Evolutionary conservation across 2,329 filamentous ascomycete genomes (phyloP).

Genomic region (Paracorniculantispora psalliotae): DNA sequence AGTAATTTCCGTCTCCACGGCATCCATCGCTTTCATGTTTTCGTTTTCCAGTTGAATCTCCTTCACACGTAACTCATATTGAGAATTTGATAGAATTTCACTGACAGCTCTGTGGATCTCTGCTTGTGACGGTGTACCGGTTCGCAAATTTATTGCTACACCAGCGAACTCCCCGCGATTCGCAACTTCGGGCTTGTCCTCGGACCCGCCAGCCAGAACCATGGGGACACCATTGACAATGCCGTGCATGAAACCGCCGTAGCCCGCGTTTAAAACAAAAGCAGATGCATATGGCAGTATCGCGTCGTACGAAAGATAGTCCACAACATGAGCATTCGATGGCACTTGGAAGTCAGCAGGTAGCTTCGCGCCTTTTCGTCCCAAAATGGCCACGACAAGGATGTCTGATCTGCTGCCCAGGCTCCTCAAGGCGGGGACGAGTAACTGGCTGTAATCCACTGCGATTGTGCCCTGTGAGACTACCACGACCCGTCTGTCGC

Average conservation of each 20-base stretch:
- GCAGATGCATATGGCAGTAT: constrained; percentile 39
- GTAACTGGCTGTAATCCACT: constrained; percentile 33
- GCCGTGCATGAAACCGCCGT: constrained; percentile 25
- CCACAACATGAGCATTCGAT: constrained; percentile 37
- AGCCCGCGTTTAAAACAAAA: constrained; percentile 46
- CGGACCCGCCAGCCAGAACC: neutral
- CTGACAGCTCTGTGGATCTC: neutral
- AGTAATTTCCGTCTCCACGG: neutral
- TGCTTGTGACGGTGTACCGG: neutral
- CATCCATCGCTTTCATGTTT: constrained; percentile 5
- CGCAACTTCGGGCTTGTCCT: constrained; percentile 10
- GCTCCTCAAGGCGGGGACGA: constrained; percentile 40
- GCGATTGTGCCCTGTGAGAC: constrained; percentile 45
- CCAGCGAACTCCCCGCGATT: constrained; percentile 8
- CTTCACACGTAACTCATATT: neutral
- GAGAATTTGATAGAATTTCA: neutral
- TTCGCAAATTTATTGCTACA: neutral
- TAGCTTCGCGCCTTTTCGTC: constrained; percentile 21
- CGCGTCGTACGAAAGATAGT: constrained; percentile 45
- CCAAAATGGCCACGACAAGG: constrained; percentile 29
- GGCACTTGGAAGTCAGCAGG: constrained; percentile 28
- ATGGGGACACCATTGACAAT: constrained; percentile 9
- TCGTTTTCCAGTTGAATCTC: constrained; percentile 1
- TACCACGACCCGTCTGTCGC: constrained; percentile 36
- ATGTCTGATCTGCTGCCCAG: constrained; percentile 37